phyloP scores from a whole-genome alignment of 2,329 filamentous ascomycete genomes.

The Pseudocercospora pini-densiflorae region DNA sequence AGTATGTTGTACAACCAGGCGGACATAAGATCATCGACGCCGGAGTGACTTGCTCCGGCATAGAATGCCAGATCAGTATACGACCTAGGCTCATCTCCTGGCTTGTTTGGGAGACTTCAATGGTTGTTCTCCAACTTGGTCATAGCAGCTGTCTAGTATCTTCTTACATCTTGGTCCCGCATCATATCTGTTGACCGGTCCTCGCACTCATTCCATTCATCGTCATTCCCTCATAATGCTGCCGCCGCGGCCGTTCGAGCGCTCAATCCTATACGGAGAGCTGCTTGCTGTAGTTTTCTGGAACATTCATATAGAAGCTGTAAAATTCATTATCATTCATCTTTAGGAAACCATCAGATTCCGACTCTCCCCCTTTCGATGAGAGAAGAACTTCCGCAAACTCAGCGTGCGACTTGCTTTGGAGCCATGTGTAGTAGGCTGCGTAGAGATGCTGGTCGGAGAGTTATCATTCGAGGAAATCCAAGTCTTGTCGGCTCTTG shows the following conservation, averaged over 20 bases:
- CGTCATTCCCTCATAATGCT: background rate
- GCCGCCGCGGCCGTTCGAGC: background rate
- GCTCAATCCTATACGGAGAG: background rate
- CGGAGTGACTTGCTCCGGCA: background rate
- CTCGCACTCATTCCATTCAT: background rate
- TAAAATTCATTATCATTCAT: background rate
- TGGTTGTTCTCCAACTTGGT: background rate
- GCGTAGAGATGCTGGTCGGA: background rate
- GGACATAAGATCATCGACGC: background rate
- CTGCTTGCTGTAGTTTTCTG: background rate
- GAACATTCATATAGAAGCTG: background rate
- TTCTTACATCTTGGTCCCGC: background rate
- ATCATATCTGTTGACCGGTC: background rate
- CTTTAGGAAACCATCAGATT: constrained; percentile 19
- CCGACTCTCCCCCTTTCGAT: constrained; percentile 18
- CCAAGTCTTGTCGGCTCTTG: constrained; percentile 14
- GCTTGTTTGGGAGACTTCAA: no score
- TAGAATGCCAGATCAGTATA: background rate
- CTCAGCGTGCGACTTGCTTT: constrained; percentile 24
- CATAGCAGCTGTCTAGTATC: background rate
- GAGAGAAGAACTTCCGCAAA: constrained; percentile 21
- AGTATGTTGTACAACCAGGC: background rate
- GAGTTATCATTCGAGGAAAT: constrained; percentile 10
- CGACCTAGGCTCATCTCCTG: no score
- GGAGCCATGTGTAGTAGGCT: constrained; percentile 14